phyloP scores from a whole-genome alignment of 768 basidiomycete species.

The Boletus sensibilis region DNA sequence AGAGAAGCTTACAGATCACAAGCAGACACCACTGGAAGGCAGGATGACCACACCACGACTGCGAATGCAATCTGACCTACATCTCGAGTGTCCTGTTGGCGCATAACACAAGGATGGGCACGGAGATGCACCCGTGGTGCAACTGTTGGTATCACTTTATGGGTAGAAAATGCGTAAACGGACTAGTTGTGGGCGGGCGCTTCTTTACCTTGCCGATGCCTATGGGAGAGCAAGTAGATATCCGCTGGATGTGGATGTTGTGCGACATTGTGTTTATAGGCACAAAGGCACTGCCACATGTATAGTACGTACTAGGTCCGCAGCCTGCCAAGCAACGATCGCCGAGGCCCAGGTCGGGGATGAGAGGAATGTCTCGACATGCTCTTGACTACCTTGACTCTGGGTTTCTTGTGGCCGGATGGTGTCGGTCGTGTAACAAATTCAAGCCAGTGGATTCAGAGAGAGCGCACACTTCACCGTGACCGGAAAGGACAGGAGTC shows the following conservation, averaged over 20 bases:
- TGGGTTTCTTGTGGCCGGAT: too few relatives aligned
- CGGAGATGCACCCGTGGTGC: neutral
- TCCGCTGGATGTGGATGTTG: neutral
- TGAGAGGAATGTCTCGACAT: too few relatives aligned
- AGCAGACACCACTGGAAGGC: conserved; percentile 14
- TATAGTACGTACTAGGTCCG: neutral
- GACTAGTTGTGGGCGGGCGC: neutral
- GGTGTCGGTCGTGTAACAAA: too few relatives aligned
- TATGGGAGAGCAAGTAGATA: too few relatives aligned
- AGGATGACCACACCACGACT: neutral
- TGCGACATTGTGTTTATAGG: too few relatives aligned
- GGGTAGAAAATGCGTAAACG: neutral
- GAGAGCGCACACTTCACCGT: too few relatives aligned
- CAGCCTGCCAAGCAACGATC: neutral
- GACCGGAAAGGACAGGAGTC: too few relatives aligned
- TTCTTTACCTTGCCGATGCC: too few relatives aligned
- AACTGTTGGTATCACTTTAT: neutral
- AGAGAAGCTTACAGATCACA: conserved; percentile 12
- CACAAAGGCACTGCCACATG: neutral
- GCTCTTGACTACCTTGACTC: too few relatives aligned
- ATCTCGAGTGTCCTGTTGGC: neutral
- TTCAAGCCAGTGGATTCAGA: too few relatives aligned
- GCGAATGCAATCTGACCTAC: neutral
- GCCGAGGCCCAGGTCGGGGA: too few relatives aligned
- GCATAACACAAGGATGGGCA: conserved; percentile 1